Evolutionary conservation across 345 rosid genomes (phyloP).

Genomic region (Eucalyptus cloeziana): DNA sequence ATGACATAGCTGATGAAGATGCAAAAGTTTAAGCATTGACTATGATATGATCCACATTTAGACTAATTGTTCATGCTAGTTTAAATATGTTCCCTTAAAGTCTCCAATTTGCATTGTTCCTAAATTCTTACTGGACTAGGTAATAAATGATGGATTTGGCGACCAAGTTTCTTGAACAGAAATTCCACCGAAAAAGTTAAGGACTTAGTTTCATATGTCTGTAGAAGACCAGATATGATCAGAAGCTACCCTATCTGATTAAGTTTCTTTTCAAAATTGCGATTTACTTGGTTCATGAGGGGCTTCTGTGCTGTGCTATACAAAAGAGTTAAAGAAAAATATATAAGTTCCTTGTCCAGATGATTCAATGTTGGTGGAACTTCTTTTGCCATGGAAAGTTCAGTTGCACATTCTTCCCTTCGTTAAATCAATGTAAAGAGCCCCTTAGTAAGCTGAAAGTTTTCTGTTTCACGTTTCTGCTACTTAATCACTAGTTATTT

Average conservation of each 20-base stretch:
- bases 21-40: not conserved
- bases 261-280: not conserved
- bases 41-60: not conserved
- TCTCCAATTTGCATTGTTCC: not conserved
- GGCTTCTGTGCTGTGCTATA: not conserved
- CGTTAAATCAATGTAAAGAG: not conserved
- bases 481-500: not conserved
- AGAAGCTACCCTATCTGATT: not conserved
- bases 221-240: not conserved
- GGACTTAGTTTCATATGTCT: not conserved
- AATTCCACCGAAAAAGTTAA: not conserved
- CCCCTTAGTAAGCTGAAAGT: not conserved
- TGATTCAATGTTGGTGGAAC: not conserved
- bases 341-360: not conserved
- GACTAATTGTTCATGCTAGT: not conserved
- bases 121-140: not conserved
- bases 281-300: not conserved
- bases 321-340: not conserved
- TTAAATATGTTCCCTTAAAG: not conserved
- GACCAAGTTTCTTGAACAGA: not conserved
- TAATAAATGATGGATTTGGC: not conserved
- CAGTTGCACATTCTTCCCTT: not conserved
- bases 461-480: not conserved
- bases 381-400: not conserved
- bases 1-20: conserved; percentile 24